Conservation (phyloP, 306 rosid species). For the Pyrus pyrifolia region DNA sequence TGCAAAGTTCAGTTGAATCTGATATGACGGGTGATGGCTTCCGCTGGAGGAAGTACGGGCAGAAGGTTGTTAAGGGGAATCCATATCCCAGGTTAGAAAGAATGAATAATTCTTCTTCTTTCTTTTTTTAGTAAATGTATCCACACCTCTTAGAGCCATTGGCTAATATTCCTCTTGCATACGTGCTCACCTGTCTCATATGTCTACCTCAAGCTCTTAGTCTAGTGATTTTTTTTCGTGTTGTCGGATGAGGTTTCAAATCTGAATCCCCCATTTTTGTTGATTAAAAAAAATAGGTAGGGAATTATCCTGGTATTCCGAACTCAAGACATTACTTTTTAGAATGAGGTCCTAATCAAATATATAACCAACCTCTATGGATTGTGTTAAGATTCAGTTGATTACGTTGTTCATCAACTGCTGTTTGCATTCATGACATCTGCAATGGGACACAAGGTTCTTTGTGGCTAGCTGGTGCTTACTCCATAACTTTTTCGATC, state of each 20-base stretch:
- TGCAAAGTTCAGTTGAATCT: constrained; percentile 52
- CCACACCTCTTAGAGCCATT: neutral
- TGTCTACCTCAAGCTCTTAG: too few species aligned
- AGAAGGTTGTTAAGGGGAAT: constrained; percentile 92
- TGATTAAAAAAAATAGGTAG: too few species aligned
- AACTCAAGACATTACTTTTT: neutral
- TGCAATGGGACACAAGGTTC: neutral
- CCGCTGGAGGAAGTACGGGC: constrained; percentile 99
- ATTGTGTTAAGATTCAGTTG: neutral
- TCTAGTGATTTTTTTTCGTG: too few species aligned
- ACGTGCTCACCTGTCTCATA: neutral
- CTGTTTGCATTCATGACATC: neutral
- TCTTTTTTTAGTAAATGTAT: neutral
- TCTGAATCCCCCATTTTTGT: neutral
- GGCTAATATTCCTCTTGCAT: neutral
- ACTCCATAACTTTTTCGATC: neutral
- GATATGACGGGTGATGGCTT: constrained; percentile 70
- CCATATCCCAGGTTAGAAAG: constrained; percentile 68
- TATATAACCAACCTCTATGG: too few species aligned
- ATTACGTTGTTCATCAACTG: neutral
- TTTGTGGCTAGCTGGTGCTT: neutral
- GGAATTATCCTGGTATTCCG: too few species aligned
- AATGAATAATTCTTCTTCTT: neutral
- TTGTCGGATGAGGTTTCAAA: neutral
- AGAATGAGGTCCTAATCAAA: too few species aligned